Evolutionary conservation across 1,284 basidiomycete genomes (phyloP).

Genomic region (Ustilago trichophora): DNA sequence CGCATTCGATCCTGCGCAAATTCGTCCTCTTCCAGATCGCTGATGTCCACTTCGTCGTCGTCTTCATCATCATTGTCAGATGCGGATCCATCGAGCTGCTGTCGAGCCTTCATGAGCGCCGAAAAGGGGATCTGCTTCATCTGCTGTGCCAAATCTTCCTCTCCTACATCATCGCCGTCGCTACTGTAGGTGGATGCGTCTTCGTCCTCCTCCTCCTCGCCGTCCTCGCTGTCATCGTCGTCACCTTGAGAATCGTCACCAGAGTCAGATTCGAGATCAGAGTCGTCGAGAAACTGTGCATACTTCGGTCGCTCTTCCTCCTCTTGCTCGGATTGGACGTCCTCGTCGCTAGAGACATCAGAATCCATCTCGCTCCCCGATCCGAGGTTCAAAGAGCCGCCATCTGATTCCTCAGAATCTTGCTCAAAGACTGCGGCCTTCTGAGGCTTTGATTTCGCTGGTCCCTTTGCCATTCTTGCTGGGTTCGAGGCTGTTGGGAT

Average conservation of each 20-base stretch:
- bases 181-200: no score
- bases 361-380: no score
- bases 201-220: no score
- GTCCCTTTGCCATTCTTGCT: conserved; percentile 15
- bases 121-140: conserved; percentile 60
- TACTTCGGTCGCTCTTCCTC: conserved; percentile 32
- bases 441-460: not conserved
- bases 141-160: conserved; percentile 24
- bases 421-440: conserved; percentile 32
- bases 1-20: conserved; percentile 39
- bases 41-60: conserved; percentile 24
- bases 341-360: no score
- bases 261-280: conserved; percentile 57
- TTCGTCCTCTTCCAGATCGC: conserved; percentile 53
- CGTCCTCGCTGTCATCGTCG: no score
- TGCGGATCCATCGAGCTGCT: conserved; percentile 14
- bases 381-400: conserved; percentile 18
- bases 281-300: conserved; percentile 62
- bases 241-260: not conserved
- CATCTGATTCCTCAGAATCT: conserved; percentile 31
- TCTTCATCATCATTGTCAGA: conserved; percentile 19
- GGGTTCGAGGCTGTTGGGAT: not conserved
- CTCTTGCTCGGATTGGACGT: no score
- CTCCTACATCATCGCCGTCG: no score
- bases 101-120: conserved; percentile 74